phyloP scores from a whole-genome alignment of 2,329 filamentous ascomycete genomes.

The Tympanopsis confertula region DNA sequence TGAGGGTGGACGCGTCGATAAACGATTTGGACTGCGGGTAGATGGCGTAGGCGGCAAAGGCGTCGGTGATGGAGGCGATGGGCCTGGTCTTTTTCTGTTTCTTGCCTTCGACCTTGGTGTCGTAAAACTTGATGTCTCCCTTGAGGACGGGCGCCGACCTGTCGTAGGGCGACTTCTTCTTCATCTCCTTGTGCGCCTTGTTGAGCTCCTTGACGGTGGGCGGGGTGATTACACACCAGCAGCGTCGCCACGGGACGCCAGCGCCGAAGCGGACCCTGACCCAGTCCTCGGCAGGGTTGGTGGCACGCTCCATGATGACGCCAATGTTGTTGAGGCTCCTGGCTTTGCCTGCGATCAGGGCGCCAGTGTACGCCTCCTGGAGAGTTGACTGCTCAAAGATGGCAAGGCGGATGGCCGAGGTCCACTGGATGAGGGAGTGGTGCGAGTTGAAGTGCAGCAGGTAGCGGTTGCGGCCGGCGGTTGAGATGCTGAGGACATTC shows the following conservation, averaged over 20 bases:
- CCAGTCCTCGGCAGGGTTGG: constrained; percentile 78
- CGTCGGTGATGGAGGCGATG: constrained; percentile 82
- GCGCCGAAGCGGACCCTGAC: constrained; percentile 89
- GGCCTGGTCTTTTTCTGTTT: constrained; percentile 84
- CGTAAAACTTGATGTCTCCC: constrained; percentile 90
- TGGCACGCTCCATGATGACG: constrained; percentile 71
- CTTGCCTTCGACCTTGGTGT: constrained; percentile 61
- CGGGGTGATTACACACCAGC: constrained; percentile 89
- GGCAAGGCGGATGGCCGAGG: constrained; percentile 78
- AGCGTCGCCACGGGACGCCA: constrained; percentile 88
- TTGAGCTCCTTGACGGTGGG: constrained; percentile 87
- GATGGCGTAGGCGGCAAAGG: constrained; percentile 85
- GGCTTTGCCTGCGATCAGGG: constrained; percentile 88
- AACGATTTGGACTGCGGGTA: constrained; percentile 90
- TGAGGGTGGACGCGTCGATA: constrained; percentile 84
- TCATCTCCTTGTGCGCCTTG: constrained; percentile 72
- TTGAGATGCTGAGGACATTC: constrained; percentile 91
- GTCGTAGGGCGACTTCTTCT: constrained; percentile 74
- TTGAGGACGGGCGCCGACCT: constrained; percentile 59
- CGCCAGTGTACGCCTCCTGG: constrained; percentile 93
- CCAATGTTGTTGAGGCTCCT: constrained; percentile 82
- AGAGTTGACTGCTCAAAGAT: constrained; percentile 90
- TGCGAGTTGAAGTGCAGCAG: constrained; percentile 92
- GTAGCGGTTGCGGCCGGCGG: constrained; percentile 89
- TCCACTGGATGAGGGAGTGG: constrained; percentile 90